Conservation (phyloP, 768 basidiomycete species). For the Gymnopilus junonius region DNA sequence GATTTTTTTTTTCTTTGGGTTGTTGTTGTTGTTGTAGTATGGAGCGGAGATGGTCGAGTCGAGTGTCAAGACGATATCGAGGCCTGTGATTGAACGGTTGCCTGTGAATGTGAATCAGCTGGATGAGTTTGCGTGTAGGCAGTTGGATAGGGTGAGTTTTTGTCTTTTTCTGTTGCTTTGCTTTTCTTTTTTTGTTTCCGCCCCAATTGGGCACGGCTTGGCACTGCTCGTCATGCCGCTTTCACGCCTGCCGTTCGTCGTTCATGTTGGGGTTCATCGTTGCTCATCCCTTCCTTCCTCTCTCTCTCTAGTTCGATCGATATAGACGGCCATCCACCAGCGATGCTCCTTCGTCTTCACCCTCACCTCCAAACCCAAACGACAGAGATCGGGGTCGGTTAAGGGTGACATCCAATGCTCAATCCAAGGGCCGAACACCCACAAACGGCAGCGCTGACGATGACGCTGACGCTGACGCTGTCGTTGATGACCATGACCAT, state of each 20-base stretch:
- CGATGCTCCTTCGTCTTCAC: slow-evolving; percentile 20
- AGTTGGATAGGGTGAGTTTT: slow-evolving; percentile 78
- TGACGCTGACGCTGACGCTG: slow-evolving; percentile 14
- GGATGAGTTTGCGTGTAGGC: slow-evolving; percentile 88
- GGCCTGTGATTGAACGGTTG: slow-evolving; percentile 80
- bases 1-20: background rate
- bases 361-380: slow-evolving; percentile 13
- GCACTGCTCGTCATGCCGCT: background rate
- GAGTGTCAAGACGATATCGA: slow-evolving; percentile 78
- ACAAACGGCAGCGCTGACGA: slow-evolving; percentile 5
- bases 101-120: slow-evolving; percentile 75
- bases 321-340: slow-evolving; percentile 47
- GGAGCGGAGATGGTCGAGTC: slow-evolving; percentile 89
- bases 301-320: slow-evolving; percentile 45
- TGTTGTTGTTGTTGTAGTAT: slow-evolving; percentile 54
- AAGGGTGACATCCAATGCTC: slow-evolving; percentile 26
- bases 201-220: too few relatives aligned
- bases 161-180: background rate
- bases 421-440: background rate
- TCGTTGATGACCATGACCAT: slow-evolving; percentile 12
- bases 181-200: slow-evolving; percentile 1
- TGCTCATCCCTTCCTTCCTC: slow-evolving; percentile 1
- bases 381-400: slow-evolving; percentile 24
- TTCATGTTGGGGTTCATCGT: too few relatives aligned
- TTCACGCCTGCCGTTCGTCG: slow-evolving; percentile 6